Conservation (phyloP, 148 eudicot genomes). For the Suaeda aralocaspica region DNA sequence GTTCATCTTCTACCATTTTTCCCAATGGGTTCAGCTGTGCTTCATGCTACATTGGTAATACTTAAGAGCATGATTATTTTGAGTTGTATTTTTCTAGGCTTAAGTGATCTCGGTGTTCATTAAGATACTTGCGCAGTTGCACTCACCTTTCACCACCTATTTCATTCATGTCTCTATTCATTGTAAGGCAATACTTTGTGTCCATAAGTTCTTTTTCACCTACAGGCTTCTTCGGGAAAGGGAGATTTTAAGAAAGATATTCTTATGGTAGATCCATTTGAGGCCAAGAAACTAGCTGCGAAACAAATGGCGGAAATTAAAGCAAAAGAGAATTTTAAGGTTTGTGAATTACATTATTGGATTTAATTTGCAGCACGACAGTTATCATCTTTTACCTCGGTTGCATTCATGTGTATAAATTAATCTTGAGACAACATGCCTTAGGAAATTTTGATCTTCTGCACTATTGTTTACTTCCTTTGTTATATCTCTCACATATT, state of each 20-base stretch:
- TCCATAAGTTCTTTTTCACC: background rate
- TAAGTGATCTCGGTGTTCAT: background rate
- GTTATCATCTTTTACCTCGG: background rate
- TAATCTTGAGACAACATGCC: background rate
- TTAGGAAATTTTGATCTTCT: background rate
- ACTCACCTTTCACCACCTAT: background rate
- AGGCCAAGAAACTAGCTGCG: conserved; percentile 90
- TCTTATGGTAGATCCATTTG: conserved; percentile 85
- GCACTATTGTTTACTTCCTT: background rate
- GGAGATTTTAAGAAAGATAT: conserved; percentile 47
- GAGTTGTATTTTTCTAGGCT: background rate
- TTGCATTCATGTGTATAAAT: background rate
- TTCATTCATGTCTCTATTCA: background rate
- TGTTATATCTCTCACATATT: background rate
- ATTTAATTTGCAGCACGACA: background rate
- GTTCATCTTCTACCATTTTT: background rate
- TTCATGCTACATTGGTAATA: background rate
- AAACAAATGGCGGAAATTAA: conserved; percentile 69
- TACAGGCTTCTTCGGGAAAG: conserved; percentile 49
- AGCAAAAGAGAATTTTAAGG: conserved; percentile 64
- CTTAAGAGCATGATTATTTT: background rate
- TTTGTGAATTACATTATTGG: conserved; percentile 19
- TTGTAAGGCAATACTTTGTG: background rate
- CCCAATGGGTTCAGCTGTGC: background rate
- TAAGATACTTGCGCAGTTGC: background rate